Evolutionary conservation across 73 alveolate genomes (phyloP).

Genomic region (Uronychia setigera): DNA sequence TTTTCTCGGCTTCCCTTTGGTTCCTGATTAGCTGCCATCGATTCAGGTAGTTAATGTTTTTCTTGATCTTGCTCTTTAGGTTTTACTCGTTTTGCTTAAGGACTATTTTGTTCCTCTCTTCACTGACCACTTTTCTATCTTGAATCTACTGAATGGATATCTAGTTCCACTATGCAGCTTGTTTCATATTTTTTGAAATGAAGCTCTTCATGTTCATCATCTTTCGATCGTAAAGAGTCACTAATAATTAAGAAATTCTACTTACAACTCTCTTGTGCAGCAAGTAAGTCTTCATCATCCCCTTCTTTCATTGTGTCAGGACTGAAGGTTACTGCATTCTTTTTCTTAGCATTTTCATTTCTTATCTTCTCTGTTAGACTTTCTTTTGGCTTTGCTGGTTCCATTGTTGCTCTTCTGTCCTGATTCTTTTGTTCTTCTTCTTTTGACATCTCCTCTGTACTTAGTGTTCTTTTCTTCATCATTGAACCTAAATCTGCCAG

Average conservation of each 20-base stretch:
- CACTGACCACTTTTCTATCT: not conserved
- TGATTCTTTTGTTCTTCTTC: too few species aligned
- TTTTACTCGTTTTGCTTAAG: not conserved
- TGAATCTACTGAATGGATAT: not conserved
- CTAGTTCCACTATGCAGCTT: not conserved
- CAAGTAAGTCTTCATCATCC: too few species aligned
- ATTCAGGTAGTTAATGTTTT: not conserved
- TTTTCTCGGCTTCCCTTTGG: not conserved
- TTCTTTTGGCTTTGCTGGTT: too few species aligned
- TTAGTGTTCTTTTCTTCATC: too few species aligned
- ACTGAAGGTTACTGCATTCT: too few species aligned
- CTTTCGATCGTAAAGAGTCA: not conserved
- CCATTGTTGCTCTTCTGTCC: too few species aligned
- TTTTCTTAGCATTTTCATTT: too few species aligned
- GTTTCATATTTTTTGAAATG: not conserved
- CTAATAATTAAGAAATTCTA: not conserved
- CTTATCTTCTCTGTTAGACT: too few species aligned
- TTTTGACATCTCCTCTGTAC: too few species aligned
- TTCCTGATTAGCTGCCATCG: not conserved
- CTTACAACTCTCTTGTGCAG: too few species aligned
- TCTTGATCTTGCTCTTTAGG: not conserved
- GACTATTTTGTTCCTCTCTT: not conserved
- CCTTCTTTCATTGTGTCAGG: too few species aligned
- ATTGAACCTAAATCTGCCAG: too few species aligned
- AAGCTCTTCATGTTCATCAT: not conserved